Evolutionary conservation across 1,139 yeast species (phyloP), one percentile per base, ranked within the genome.

Genomic region (Kodamaea alishanica): DNA sequence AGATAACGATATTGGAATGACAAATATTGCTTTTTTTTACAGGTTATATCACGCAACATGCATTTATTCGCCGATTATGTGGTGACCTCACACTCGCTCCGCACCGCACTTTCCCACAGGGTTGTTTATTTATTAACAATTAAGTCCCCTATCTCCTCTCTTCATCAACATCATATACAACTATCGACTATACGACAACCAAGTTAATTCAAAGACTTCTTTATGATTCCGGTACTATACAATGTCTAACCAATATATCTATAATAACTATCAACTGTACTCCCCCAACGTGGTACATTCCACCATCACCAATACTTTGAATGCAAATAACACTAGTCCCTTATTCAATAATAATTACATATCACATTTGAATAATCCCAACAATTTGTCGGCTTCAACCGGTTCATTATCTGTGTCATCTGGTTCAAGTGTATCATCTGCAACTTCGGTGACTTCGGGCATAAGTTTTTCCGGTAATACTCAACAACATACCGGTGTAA

Each of bases 241-340:
- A 10, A 65, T 64, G 69, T 52, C 69, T 36, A 66, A 63, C 45
- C 71, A 65, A 45, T 65, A 66, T 49, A 51, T 59, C 35, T 65
- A 61, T 45, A 57, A 55, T 46, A 58, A 48, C 48, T 63, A 60
- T 45, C 64, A 56, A 32, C 73, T 64, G 42, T 66, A 63, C 45
- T 65, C 71, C 25, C 73, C 72, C 32, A 62, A 58, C 38, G 49
- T 54, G 44, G 45, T 53, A 39, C 51, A 51, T 33, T 28, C 51
- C 28, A 41, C 36, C 27, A 37, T 41, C 8, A 15, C 12, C 30
- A 10, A 6, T n/a, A 28, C 8, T 25, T 8, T 25, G 27, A 24
- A 30, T 22, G 35, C 33, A 23, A 38, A 31, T 30, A 43, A 39
- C 36, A 53, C 59, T 20, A 60, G 66, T 32, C 70, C 70, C 24